Percentiles rank a stretch among this genome's conserved stretches.
These are phyloP conservation scores for Russula foetens DNA, from an alignment of 768 basidiomycete species.

Conservation along the genomic window DNA sequence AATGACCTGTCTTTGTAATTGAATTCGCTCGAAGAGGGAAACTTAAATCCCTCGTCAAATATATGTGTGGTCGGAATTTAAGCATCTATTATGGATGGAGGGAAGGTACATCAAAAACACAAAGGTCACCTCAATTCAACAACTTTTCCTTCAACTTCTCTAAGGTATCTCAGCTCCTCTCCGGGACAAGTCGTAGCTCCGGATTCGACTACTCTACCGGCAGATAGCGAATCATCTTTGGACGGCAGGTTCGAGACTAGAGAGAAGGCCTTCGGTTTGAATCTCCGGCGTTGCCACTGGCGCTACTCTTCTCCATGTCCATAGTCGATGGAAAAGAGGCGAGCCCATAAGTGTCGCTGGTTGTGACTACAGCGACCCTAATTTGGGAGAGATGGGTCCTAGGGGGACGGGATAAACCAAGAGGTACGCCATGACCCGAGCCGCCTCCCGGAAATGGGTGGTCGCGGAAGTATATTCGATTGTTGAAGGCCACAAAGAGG, in stretches of 20 bases:
- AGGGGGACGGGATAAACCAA: not conserved
- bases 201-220: not conserved
- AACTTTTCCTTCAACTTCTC: not conserved
- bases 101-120: not conserved
- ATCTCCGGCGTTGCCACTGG: not conserved
- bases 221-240: not conserved
- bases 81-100: too few relatives aligned
- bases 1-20: too few relatives aligned
- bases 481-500: constrained; percentile 22
- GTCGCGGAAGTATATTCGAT: constrained; percentile 11
- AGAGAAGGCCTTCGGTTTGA: too few relatives aligned
- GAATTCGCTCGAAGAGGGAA: too few relatives aligned
- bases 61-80: too few relatives aligned
- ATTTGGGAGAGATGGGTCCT: not conserved
- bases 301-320: not conserved
- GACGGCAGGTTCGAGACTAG: not conserved
- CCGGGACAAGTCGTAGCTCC: not conserved
- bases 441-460: not conserved
- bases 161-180: not conserved
- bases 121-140: not conserved
- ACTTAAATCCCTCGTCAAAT: too few relatives aligned
- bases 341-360: not conserved
- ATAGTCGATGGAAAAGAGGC: not conserved
- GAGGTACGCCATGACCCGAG: not conserved
- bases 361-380: not conserved